Evolutionary conservation across 1,139 yeast genomes (phyloP).

Genomic region (Ogataea hybrid): DNA sequence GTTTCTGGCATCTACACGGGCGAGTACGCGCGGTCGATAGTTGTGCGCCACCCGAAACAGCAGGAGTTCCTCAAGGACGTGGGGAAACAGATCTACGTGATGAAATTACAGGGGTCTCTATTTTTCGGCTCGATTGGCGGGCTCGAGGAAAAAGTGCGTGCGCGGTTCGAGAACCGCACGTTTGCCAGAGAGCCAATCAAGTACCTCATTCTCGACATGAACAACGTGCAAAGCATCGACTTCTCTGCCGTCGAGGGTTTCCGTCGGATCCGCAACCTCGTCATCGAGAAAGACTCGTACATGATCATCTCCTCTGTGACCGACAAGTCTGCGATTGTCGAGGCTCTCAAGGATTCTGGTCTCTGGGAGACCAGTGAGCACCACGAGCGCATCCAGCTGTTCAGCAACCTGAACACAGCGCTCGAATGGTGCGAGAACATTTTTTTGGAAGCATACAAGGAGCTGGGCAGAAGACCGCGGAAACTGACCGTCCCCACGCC

Average conservation of each 20-base stretch:
- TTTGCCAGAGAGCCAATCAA: too few relatives aligned
- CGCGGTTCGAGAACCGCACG: too few relatives aligned
- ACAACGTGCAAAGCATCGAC: slow-evolving; percentile 77
- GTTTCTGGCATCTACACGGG: too few relatives aligned
- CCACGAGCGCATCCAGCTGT: slow-evolving; percentile 52
- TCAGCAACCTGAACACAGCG: slow-evolving; percentile 78
- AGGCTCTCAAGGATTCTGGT: slow-evolving; percentile 70
- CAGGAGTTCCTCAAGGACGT: too few relatives aligned
- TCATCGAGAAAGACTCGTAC: slow-evolving; percentile 67
- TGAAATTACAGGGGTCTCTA: too few relatives aligned
- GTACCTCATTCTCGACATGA: too few relatives aligned
- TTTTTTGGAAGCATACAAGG: slow-evolving; percentile 66
- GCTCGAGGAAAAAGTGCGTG: too few relatives aligned
- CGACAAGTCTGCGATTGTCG: slow-evolving; percentile 57
- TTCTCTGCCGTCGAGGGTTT: slow-evolving; percentile 97
- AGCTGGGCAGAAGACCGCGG: slow-evolving; percentile 18
- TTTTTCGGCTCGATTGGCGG: too few relatives aligned
- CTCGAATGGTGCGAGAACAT: slow-evolving; percentile 97
- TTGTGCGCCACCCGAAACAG: too few relatives aligned
- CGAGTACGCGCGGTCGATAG: too few relatives aligned
- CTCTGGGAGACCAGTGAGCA: slow-evolving; percentile 51
- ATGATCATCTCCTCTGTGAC: slow-evolving; percentile 75
- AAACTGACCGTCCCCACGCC: slow-evolving; percentile 16
- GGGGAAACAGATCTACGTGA: too few relatives aligned
- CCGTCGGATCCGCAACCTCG: slow-evolving; percentile 76